Evolutionary conservation across 306 rosid species (phyloP), one percentile per base, ranked within the genome.

Genomic region (Trichosanthes cucumerina): DNA sequence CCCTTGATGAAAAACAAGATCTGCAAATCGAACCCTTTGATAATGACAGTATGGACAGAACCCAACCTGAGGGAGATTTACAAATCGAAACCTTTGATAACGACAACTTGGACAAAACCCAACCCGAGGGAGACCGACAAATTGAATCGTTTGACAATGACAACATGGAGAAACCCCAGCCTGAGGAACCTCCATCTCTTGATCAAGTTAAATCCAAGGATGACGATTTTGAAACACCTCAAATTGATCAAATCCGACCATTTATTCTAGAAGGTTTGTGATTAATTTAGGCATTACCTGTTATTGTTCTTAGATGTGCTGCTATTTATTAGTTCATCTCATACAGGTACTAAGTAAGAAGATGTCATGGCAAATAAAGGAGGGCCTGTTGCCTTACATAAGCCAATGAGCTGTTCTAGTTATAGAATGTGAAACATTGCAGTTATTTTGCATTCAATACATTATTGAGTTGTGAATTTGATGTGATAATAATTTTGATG

Each of bases 181-280:
- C 84, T 64, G 80, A 76, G 57, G 90, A 88, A 59, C 81, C 87
- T 75, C 78, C 83, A 7, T 78, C 82, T 57, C 82, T 84, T 34
- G 80, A 57, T 33, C 78, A 85, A 82, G 87, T 76, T 76, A 91
- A 81, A 69, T 57, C 87, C 60, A 79, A 80, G 53, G 84, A 66
- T 79, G 81, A 57, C 79, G 80, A 77, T 58, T 81, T 77, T 39
- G 93, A 88, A 80, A 80, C 87, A 65, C 81, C 92, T 49, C 82
- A 83, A 76, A 54, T 79, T 34, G 92, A 90, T 81, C 90, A 80
- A 81, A 81, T 87, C 86, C 96, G 87, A 71, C 85, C 91, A 9
- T 92, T 95, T 87, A 43, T 89, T 81, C 89, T 95, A 56, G 96
- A 95, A 89, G 98, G 98, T 90, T 88, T 92, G 96, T 95, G 85